Base-by-base conservation (phyloP, 2,329 filamentous ascomycete genomes). In the Zymoseptoria brevis region DNA sequence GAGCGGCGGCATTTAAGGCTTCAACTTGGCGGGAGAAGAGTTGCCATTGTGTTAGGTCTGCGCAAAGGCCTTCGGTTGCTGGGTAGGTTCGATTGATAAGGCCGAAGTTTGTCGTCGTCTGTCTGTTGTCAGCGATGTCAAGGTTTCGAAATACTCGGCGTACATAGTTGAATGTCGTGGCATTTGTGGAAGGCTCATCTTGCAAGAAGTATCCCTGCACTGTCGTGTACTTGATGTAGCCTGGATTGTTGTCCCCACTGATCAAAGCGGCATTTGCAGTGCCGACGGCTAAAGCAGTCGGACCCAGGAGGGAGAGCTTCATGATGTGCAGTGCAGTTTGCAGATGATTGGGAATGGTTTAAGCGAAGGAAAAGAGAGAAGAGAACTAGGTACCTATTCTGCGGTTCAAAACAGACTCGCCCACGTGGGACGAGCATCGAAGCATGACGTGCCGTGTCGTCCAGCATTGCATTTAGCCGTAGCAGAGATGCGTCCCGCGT, bases 141-240 rank as follows among this genome's bases (percentile, higher is more conserved):
- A 41, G 2, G 35, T 21, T 54, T 29, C 4, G 50, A 11, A 8
- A 26, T n/a, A 48, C 5, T 26, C 16, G 19, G 53, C 59, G 67
- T 71, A 88, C 85, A 68, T 87, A 88, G 72, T 87, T 83, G 71
- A 88, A 88, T 1, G 73, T 79, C 1, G 69, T 74, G 1, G 83
- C 73, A 58, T 82, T 74, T 0, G 85, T 88, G 3, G 75, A 67
- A 0, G 76, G 67, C 21, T 86, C 79, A 67, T 88, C 85, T 67
- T 88, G 86, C 21, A 83, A 73, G 66, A 88, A 88, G 71, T 84
- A 83, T 0, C 83, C 85, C 0, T 77, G 74, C 0, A 88, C 77
- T 0, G 84, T 81, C 0, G 80, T 81, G 69, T 86, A 87, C 59
- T 81, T 80, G 68, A 86, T 79, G 57, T 81, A 77, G 13, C 64